These are phyloP conservation scores for Melastoma malabathricum DNA, from an alignment of 345 rosid genomes.

Conservation along the genomic window DNA sequence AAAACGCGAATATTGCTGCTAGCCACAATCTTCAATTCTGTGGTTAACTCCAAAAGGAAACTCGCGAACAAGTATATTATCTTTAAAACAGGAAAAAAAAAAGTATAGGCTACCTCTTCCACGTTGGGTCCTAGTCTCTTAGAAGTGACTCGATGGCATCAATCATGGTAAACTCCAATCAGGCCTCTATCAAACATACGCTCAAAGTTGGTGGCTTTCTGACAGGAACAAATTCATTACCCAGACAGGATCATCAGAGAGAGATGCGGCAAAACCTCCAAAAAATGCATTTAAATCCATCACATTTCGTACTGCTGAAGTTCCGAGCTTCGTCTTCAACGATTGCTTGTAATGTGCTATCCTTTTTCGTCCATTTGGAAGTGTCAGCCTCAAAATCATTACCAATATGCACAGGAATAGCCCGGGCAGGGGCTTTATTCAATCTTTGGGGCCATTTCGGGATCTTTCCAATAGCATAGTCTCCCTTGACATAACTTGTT, in stretches of 20 bases:
- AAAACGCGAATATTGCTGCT: no score
- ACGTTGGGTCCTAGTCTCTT: slow-evolving; percentile 25
- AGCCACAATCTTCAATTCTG: no score
- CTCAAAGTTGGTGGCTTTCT: slow-evolving; percentile 59
- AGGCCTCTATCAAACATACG: slow-evolving; percentile 81
- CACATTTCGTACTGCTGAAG: slow-evolving; percentile 65
- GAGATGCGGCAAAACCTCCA: slow-evolving; percentile 93
- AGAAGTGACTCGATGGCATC: slow-evolving; percentile 60
- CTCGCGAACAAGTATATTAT: no score
- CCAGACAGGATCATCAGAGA: slow-evolving; percentile 74
- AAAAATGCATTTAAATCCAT: slow-evolving; percentile 95
- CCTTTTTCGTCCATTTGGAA: slow-evolving; percentile 73
- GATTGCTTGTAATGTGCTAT: slow-evolving; percentile 66
- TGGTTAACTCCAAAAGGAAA: no score
- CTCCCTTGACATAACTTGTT: slow-evolving; percentile 46
- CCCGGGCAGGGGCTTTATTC: slow-evolving; percentile 55
- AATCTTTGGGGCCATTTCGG: slow-evolving; percentile 82
- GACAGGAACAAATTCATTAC: slow-evolving; percentile 90
- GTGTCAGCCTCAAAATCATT: slow-evolving; percentile 79
- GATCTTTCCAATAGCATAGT: slow-evolving; percentile 48
- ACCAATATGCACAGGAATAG: slow-evolving; percentile 53
- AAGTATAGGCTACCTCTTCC: slow-evolving; percentile 26
- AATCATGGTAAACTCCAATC: slow-evolving; percentile 57
- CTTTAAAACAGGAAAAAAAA: not conserved
- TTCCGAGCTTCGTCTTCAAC: slow-evolving; percentile 54